These are phyloP conservation scores for Botryotinia convoluta DNA, from an alignment of 2,329 filamentous ascomycete genomes.

Conservation along the genomic window DNA sequence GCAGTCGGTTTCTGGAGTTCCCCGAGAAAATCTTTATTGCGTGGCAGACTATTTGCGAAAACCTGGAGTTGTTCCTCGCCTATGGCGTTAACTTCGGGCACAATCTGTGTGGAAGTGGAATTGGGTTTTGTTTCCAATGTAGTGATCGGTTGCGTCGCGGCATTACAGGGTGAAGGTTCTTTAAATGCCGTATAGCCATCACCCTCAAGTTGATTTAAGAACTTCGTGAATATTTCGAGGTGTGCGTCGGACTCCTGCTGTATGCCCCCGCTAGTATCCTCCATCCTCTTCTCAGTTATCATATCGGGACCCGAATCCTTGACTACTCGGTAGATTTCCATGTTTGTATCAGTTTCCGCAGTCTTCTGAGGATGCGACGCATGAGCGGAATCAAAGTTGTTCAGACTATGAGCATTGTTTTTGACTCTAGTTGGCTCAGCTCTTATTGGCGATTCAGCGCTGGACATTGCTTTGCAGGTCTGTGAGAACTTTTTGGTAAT, in stretches of 20 bases:
- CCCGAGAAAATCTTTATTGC: background rate
- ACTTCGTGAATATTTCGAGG: background rate
- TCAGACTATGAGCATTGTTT: background rate
- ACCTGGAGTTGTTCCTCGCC: background rate
- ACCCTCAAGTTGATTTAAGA: slow-evolving; percentile 2
- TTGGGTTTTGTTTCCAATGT: background rate
- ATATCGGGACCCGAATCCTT: background rate
- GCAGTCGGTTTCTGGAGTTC: background rate
- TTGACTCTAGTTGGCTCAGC: background rate
- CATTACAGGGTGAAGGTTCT: background rate
- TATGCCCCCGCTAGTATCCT: background rate
- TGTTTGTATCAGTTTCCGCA: background rate
- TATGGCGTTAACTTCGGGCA: background rate
- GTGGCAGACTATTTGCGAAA: background rate
- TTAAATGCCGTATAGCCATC: slow-evolving; percentile 7
- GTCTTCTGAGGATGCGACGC: background rate
- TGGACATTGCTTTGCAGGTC: background rate
- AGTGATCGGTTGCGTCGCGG: background rate
- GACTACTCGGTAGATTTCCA: background rate
- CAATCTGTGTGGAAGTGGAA: background rate
- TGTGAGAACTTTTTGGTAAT: background rate
- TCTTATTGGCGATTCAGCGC: background rate
- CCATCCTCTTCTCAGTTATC: background rate
- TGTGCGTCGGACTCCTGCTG: background rate
- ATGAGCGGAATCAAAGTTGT: background rate